A percentile compares a stretch with the other conserved stretches of the same genome.
Evolutionary conservation across 495 filamentous ascomycete genomes (phyloP).

Genomic region (Penicillium maclennaniae): DNA sequence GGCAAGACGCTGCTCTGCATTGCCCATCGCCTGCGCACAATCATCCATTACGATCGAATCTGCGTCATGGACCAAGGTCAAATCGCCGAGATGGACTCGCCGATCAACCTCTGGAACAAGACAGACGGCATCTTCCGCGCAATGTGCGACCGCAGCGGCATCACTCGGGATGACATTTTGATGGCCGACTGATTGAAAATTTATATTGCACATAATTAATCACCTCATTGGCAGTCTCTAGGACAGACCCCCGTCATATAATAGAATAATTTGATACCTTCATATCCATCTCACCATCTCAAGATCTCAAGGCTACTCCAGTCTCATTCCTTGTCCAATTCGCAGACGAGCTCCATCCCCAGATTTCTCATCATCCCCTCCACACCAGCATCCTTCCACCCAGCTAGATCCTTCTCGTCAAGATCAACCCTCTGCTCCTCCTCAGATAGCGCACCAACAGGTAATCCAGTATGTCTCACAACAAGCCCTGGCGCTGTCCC

Average conservation of each 20-base stretch:
- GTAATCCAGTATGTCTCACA: conserved; percentile 22
- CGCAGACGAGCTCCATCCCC: conserved; percentile 29
- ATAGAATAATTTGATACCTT: background rate
- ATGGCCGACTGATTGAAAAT: conserved; percentile 2
- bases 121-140: conserved; percentile 72
- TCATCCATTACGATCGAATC: conserved; percentile 92
- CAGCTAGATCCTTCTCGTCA: conserved; percentile 22
- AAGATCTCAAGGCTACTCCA: background rate
- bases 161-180: conserved; percentile 63
- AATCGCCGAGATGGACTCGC: conserved; percentile 83
- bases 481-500: conserved; percentile 18
- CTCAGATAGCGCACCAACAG: conserved; percentile 15
- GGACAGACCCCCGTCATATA: background rate
- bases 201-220: background rate
- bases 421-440: conserved; percentile 19
- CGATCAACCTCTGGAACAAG: conserved; percentile 62
- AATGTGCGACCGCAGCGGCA: conserved; percentile 92
- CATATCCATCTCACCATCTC: background rate
- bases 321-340: conserved; percentile 20
- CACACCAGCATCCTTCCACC: conserved; percentile 23
- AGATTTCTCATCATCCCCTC: conserved; percentile 30
- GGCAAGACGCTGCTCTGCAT: conserved; percentile 92
- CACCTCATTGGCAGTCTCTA: background rate
- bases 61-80: conserved; percentile 88
- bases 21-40: conserved; percentile 87